Evolutionary conservation across 148 eudicot genomes (phyloP).

Genomic region (Vaccinium darrowii): DNA sequence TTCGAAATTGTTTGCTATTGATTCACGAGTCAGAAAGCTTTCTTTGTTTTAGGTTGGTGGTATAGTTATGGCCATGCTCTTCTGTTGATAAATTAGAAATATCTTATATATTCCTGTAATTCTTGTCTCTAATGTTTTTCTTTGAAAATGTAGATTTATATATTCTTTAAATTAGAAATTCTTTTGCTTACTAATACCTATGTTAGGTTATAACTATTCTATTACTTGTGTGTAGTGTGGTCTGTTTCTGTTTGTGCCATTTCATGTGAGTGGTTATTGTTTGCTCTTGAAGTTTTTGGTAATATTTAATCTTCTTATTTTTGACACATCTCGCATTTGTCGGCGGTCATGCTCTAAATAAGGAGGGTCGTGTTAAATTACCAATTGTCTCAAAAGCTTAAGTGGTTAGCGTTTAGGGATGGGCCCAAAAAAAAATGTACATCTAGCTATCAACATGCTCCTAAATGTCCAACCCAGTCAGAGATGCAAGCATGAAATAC

Average conservation of each 20-base stretch:
- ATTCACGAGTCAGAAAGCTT: neutral
- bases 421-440: neutral
- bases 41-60: neutral
- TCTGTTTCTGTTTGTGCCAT: neutral
- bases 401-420: neutral
- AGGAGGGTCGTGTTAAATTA: neutral
- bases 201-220: neutral
- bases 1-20: neutral
- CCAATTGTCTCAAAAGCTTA: neutral
- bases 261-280: neutral
- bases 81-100: neutral
- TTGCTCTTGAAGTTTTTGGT: neutral
- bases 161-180: neutral
- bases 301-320: neutral
- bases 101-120: neutral
- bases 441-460: neutral
- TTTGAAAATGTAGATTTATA: neutral
- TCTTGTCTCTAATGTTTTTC: neutral
- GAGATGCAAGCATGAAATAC: too few species aligned
- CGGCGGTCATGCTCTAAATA: neutral
- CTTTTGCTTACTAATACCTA: neutral
- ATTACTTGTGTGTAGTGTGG: neutral
- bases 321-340: neutral
- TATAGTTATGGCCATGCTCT: neutral
- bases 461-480: neutral